A percentile compares a stretch with the other conserved stretches of the same genome.
These are phyloP conservation scores for Cordyceps cicadae DNA, from an alignment of 2,329 filamentous ascomycete genomes.

Conservation along the genomic window DNA sequence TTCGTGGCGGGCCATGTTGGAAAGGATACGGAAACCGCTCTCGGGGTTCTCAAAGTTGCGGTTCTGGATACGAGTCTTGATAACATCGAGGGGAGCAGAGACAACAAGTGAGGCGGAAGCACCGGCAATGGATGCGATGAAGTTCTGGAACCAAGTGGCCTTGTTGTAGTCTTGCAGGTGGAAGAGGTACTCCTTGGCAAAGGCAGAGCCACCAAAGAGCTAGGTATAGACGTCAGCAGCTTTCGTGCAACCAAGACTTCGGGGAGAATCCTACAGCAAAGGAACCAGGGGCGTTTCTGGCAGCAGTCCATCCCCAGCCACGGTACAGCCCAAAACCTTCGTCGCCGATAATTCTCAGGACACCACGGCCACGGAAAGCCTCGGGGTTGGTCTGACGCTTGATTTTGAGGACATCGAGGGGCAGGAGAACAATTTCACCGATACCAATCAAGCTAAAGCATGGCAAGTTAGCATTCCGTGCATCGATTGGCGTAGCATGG, in stretches of 20 bases:
- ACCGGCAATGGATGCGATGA: conserved; percentile 89
- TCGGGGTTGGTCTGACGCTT: conserved; percentile 99
- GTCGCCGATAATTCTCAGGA: conserved; percentile 82
- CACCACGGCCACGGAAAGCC: conserved; percentile 87
- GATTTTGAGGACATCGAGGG: conserved; percentile 96
- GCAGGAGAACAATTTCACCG: conserved; percentile 90
- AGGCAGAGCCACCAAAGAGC: conserved; percentile 95
- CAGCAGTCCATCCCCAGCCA: conserved; percentile 95
- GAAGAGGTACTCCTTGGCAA: conserved; percentile 95
- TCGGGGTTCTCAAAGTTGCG: conserved; percentile 98
- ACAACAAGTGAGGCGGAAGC: conserved; percentile 92
- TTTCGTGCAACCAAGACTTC: background rate
- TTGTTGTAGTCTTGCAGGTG: conserved; percentile 88
- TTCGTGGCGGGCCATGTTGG: conserved; percentile 89
- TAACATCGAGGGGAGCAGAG: conserved; percentile 91
- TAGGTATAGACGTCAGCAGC: conserved; percentile 29
- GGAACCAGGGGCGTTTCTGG: conserved; percentile 90
- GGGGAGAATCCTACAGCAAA: conserved; percentile 64
- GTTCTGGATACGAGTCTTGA: conserved; percentile 98
- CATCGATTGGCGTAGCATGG: background rate
- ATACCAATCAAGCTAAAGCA: conserved; percentile 78
- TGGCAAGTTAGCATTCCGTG: conserved; percentile 14
- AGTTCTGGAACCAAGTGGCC: conserved; percentile 92
- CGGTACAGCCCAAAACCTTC: conserved; percentile 94
- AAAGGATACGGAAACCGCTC: conserved; percentile 82